These are phyloP conservation scores for Madurella mycetomatis DNA, from an alignment of 2,329 filamentous ascomycete genomes.

Conservation along the genomic window DNA sequence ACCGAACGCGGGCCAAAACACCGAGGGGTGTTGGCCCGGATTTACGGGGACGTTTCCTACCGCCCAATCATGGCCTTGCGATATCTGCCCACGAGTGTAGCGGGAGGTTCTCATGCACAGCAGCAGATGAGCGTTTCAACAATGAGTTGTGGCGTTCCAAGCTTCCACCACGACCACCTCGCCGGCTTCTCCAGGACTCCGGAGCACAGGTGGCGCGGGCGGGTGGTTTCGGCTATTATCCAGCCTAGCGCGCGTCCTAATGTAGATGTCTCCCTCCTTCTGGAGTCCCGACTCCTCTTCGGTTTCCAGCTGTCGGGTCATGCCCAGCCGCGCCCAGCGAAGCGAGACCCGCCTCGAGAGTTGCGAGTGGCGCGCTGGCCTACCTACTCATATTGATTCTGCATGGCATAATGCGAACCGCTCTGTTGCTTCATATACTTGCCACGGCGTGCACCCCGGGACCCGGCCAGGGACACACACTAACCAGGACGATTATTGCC, in stretches of 20 bases:
- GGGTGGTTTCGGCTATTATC: background rate
- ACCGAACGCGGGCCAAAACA: slow-evolving; percentile 1
- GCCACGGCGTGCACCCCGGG: slow-evolving; percentile 10
- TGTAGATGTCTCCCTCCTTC: too few species aligned
- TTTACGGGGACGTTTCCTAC: slow-evolving; percentile 20
- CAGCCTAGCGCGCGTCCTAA: background rate
- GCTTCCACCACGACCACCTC: too few species aligned
- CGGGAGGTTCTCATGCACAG: too few species aligned
- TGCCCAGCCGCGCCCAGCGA: slow-evolving; percentile 2
- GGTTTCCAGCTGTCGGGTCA: slow-evolving; percentile 5
- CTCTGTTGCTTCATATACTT: slow-evolving; percentile 10
- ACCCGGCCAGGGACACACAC: background rate
- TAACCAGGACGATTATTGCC: slow-evolving; percentile 1
- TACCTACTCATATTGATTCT: slow-evolving; percentile 5
- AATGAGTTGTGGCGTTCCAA: too few species aligned
- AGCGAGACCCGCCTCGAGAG: background rate
- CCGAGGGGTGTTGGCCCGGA: slow-evolving; percentile 9
- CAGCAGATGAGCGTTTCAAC: background rate
- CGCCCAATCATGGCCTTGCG: slow-evolving; percentile 13
- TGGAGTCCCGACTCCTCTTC: background rate
- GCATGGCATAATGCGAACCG: slow-evolving; percentile 15
- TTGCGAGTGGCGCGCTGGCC: background rate
- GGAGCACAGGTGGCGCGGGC: too few species aligned
- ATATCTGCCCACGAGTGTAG: background rate
- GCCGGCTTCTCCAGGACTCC: too few species aligned